A percentile compares a stretch with the other conserved stretches of the same genome.
phyloP scores from a whole-genome alignment of 2,329 filamentous ascomycete species.

The Fusarium sp. region DNA sequence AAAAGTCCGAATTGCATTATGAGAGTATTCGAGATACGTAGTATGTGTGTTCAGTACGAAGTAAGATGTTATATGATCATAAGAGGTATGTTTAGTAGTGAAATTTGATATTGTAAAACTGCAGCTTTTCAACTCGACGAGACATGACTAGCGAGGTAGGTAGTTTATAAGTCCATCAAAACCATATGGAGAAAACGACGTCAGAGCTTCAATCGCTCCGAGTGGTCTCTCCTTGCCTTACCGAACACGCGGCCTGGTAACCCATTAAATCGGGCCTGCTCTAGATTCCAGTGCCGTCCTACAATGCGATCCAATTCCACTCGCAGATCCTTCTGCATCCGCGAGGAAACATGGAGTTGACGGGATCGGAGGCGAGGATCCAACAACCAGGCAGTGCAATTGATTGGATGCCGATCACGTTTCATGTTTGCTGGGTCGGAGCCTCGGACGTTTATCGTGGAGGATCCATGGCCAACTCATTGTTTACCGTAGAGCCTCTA shows the following conservation, averaged over 20 bases:
- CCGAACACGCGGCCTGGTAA: conserved; percentile 34
- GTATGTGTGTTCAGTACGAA: not conserved
- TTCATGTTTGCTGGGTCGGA: conserved; percentile 30
- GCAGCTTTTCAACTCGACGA: conserved; percentile 1
- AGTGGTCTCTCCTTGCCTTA: conserved; percentile 7
- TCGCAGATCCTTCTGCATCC: conserved; percentile 40
- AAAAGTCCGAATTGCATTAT: conserved; percentile 37
- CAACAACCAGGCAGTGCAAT: conserved; percentile 8
- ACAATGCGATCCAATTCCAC: conserved; percentile 23
- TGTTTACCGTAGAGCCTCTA: not conserved
- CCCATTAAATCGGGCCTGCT: conserved; percentile 33
- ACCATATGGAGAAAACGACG: conserved; percentile 37
- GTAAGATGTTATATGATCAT: not conserved
- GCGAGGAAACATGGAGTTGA: conserved; percentile 25
- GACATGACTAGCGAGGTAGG: conserved; percentile 5
- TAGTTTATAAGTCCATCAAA: conserved; percentile 29
- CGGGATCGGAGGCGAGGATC: conserved; percentile 22
- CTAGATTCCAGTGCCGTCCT: conserved; percentile 15
- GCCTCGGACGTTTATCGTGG: conserved; percentile 20
- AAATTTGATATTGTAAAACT: not conserved
- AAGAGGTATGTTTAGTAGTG: not conserved
- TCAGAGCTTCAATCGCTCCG: conserved; percentile 18
- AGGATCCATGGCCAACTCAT: conserved; percentile 8
- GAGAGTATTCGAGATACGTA: not conserved
- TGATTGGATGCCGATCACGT: conserved; percentile 34